Conservation (phyloP, 2,329 filamentous ascomycete species). For the Fusarium sp. region DNA sequence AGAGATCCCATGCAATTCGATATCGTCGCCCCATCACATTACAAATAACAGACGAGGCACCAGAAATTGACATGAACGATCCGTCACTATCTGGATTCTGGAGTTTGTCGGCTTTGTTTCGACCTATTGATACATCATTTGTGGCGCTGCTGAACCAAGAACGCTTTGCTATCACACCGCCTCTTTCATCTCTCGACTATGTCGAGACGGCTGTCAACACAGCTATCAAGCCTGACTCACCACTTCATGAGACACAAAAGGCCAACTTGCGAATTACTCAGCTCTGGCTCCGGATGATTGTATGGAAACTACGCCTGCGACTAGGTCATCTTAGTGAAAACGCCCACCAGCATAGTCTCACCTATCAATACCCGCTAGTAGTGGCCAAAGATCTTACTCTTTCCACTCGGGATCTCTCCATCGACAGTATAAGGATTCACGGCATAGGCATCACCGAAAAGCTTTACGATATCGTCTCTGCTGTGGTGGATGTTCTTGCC, state of each 20-base stretch:
- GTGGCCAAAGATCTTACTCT: slow-evolving; percentile 57
- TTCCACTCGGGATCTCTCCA: slow-evolving; percentile 55
- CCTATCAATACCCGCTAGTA: slow-evolving; percentile 59
- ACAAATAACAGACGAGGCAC: slow-evolving; percentile 56
- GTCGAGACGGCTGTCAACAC: slow-evolving; percentile 56
- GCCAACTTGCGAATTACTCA: slow-evolving; percentile 61
- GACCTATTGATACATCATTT: slow-evolving; percentile 59
- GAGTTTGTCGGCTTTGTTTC: slow-evolving; percentile 58
- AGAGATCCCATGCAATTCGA: slow-evolving; percentile 60
- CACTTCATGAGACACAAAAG: slow-evolving; percentile 60
- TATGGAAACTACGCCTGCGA: slow-evolving; percentile 61
- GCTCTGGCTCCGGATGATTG: slow-evolving; percentile 60
- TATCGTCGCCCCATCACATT: slow-evolving; percentile 60
- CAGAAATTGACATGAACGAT: slow-evolving; percentile 51
- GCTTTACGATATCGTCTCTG: slow-evolving; percentile 60
- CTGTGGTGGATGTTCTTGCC: slow-evolving; percentile 60
- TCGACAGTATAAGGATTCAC: slow-evolving; percentile 58
- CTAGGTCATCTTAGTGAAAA: slow-evolving; percentile 57
- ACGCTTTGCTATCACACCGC: slow-evolving; percentile 49
- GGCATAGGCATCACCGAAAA: slow-evolving; percentile 63
- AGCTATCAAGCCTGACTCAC: slow-evolving; percentile 52
- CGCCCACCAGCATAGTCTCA: slow-evolving; percentile 53
- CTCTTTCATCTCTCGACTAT: slow-evolving; percentile 52
- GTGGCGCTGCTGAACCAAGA: slow-evolving; percentile 59
- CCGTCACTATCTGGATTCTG: slow-evolving; percentile 55